Evolutionary conservation across 2,329 filamentous ascomycete species (phyloP).

Genomic region (Diaporthe caulivora): DNA sequence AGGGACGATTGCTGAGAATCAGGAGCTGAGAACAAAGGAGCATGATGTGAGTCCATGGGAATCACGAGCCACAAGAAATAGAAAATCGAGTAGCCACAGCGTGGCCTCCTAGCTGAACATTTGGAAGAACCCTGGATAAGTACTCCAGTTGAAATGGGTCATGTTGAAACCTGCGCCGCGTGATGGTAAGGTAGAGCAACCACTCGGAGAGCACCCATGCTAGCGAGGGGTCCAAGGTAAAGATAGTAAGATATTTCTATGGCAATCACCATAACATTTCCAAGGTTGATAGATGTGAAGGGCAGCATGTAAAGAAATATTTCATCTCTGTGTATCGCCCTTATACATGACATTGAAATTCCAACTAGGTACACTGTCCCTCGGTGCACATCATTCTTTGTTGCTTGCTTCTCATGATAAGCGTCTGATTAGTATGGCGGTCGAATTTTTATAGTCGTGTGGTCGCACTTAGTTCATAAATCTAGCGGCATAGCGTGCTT

Average conservation of each 20-base stretch:
- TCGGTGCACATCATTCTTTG: background rate
- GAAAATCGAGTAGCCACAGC: too few relatives aligned
- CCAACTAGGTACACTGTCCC: too few relatives aligned
- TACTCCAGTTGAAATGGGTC: too few relatives aligned
- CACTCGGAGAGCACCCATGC: accelerated
- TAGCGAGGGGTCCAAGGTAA: background rate
- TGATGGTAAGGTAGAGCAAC: too few relatives aligned
- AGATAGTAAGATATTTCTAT: background rate
- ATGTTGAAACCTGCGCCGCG: background rate
- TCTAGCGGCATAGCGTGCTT: background rate
- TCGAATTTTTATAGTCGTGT: too few relatives aligned
- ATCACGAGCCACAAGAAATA: too few relatives aligned
- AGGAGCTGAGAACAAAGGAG: background rate
- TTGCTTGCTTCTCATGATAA: background rate
- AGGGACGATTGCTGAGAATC: background rate
- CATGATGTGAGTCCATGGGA: background rate
- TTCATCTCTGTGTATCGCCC: too few relatives aligned
- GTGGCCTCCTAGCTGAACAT: background rate
- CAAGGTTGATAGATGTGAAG: too few relatives aligned
- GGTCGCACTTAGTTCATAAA: background rate
- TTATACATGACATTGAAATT: too few relatives aligned
- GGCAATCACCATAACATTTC: background rate
- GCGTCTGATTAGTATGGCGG: too few relatives aligned
- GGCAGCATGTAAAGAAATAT: too few relatives aligned
- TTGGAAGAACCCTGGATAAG: too few relatives aligned